phyloP scores from a whole-genome alignment of 768 basidiomycete species.

The Suillus clintonianus region DNA sequence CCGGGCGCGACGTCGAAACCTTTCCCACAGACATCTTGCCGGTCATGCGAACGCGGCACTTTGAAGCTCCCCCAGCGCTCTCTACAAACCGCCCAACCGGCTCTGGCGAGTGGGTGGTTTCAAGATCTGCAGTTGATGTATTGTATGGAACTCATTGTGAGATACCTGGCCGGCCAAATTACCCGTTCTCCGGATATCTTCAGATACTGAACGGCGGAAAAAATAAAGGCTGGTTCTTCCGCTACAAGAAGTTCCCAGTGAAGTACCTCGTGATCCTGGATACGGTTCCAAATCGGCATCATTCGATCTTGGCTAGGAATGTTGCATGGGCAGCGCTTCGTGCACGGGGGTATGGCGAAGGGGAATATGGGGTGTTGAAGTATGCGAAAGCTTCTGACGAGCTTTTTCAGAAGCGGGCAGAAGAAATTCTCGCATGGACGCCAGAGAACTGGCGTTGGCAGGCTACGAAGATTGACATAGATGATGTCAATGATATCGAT shows the following conservation, averaged over 20 bases:
- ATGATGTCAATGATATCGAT: not conserved
- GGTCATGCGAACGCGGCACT: constrained; percentile 12
- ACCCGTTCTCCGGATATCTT: constrained; percentile 11
- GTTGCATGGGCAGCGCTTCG: constrained; percentile 34
- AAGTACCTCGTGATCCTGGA: constrained; percentile 33
- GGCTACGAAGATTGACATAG: constrained; percentile 7
- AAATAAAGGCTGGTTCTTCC: constrained; percentile 24
- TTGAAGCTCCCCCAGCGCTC: constrained; percentile 25
- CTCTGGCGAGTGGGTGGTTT: constrained; percentile 14
- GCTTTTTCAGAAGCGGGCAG: constrained; percentile 14
- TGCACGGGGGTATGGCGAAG: constrained; percentile 26
- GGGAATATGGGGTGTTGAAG: constrained; percentile 16
- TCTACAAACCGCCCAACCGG: not conserved
- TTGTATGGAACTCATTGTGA: constrained; percentile 16
- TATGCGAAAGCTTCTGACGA: constrained; percentile 19
- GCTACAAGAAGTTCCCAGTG: constrained; percentile 31
- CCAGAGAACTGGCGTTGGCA: constrained; percentile 6
- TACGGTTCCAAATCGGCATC: constrained; percentile 15
- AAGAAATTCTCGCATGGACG: constrained; percentile 22
- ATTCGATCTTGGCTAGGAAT: constrained; percentile 13
- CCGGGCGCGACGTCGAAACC: constrained; percentile 18
- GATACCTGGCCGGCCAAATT: not conserved
- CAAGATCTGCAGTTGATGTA: constrained; percentile 18
- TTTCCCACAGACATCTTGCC: constrained; percentile 17
- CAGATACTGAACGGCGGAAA: not conserved